Conservation (phyloP, 805 yeast species). For the Suhomyces sp. region DNA sequence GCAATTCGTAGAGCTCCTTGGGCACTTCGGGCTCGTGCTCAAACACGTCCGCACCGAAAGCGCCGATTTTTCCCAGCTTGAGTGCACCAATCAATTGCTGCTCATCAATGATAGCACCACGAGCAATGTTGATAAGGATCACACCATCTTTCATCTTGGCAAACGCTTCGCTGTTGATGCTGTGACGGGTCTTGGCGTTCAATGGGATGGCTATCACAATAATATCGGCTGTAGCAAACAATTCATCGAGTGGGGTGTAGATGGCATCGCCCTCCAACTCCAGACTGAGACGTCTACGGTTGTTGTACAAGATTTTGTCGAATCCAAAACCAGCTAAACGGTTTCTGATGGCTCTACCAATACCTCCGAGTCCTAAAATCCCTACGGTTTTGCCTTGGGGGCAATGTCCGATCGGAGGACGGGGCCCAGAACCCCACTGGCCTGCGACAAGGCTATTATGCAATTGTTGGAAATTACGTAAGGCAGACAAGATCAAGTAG, state of each 20-base stretch:
- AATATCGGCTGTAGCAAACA: constrained; percentile 62
- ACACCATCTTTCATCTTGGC: constrained; percentile 76
- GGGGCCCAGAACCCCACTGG: constrained; percentile 54
- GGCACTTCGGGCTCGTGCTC: constrained; percentile 74
- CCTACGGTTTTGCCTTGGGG: constrained; percentile 78
- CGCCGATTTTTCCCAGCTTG: constrained; percentile 60
- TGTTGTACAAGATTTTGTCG: constrained; percentile 65
- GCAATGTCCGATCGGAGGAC: constrained; percentile 65
- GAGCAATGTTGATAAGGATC: constrained; percentile 76
- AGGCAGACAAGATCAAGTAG: constrained; percentile 57
- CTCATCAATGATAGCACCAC: constrained; percentile 83
- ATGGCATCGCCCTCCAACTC: constrained; percentile 69
- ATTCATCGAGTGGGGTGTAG: constrained; percentile 69
- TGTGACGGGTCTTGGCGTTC: constrained; percentile 67
- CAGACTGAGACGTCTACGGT: constrained; percentile 55
- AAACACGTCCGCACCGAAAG: constrained; percentile 74
- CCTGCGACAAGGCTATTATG: constrained; percentile 52
- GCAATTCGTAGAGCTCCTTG: constrained; percentile 56
- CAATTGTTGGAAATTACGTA: constrained; percentile 66
- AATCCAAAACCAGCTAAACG: constrained; percentile 78
- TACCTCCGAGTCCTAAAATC: constrained; percentile 85
- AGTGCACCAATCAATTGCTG: constrained; percentile 52
- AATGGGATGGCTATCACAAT: constrained; percentile 76
- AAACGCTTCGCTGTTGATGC: constrained; percentile 59
- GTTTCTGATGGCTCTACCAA: constrained; percentile 76